These are phyloP conservation scores for Cytospora chrysosperma DNA, from an alignment of 2,329 filamentous ascomycete species.

Conservation along the genomic window DNA sequence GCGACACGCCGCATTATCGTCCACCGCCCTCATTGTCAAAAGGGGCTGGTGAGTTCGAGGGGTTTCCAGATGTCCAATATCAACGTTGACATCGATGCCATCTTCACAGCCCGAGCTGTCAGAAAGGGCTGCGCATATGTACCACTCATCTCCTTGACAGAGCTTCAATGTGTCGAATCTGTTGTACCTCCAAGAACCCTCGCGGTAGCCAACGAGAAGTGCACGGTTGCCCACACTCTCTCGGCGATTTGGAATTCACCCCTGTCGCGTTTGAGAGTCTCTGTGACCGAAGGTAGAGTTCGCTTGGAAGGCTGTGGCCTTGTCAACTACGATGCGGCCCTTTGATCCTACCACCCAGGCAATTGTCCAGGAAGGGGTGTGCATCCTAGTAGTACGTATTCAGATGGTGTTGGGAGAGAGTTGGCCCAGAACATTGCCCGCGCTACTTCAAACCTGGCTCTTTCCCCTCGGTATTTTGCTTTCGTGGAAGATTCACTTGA, in stretches of 20 bases:
- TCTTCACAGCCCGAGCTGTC: neutral
- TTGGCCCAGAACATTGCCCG: neutral
- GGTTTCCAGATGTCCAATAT: neutral
- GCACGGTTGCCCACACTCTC: neutral
- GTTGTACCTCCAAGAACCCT: neutral
- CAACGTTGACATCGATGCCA: neutral
- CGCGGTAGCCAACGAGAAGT: conserved; percentile 7
- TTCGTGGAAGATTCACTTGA: neutral
- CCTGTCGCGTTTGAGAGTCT: neutral
- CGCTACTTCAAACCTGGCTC: neutral
- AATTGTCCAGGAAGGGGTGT: neutral
- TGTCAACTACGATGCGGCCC: neutral
- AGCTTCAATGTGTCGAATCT: conserved; percentile 2
- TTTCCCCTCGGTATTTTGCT: neutral
- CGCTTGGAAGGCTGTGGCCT: neutral
- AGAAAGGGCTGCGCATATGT: conserved; percentile 4
- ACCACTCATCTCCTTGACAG: conserved; percentile 5
- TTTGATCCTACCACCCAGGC: neutral
- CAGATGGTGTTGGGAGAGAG: neutral
- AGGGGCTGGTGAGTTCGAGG: neutral
- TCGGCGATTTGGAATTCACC: neutral
- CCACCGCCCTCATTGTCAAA: neutral
- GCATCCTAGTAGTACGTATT: neutral
- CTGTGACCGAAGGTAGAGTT: neutral
- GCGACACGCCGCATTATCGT: neutral